Base-by-base conservation (phyloP, 495 filamentous ascomycete genomes). In the Annulohypoxylon moriforme region DNA sequence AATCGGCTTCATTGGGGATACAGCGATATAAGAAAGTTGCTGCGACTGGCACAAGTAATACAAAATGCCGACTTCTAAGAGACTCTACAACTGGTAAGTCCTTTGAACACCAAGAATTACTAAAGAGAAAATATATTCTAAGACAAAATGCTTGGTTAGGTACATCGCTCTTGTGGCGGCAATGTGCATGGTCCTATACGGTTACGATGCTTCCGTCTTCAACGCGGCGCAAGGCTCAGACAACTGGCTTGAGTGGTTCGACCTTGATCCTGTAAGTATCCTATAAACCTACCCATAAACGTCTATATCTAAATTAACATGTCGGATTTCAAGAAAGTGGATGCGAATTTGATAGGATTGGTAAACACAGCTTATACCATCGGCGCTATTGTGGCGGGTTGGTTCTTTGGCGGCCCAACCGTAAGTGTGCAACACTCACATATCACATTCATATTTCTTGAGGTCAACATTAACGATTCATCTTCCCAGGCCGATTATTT, bases 161-260 rank as follows among this genome's bases (percentile, higher is more conserved):
- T 89, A 88, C 78, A 84, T 88, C 56, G 88, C 88, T 49, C 77
- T 87, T 27, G 85, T 90, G 55, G 88, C 88, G 33, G 88, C 88
- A 72, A 82, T 87, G 77, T 90, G 88, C 74, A 91, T 91, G 89
- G 87, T 89, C 14, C 79, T 91, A 14, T 91, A 89, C 72, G 88
- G 89, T 10, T 91, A 89, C 67, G 88, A 91, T 83, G 87, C 88
- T 25, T 89, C 87, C 1, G 87, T 90, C 9, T 91, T 84, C 81
- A 90, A 90, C 75, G 87, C 87, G 22, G 85, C 89, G 18, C 88
- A 89, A 71, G 85, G 84, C 25, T 88, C 85, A 7, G 75, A 82
- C 7, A 86, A 89, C 69, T 90, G 88, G 88, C 76, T 85, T 6
- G 82, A 81, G 14, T 90, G 81, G 75, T 90, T 91, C 76, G 80